Evolutionary conservation across 169 alveolate species (phyloP), one percentile per base, ranked within the genome.

Genomic region (Cyclospora cayetanensis): DNA sequence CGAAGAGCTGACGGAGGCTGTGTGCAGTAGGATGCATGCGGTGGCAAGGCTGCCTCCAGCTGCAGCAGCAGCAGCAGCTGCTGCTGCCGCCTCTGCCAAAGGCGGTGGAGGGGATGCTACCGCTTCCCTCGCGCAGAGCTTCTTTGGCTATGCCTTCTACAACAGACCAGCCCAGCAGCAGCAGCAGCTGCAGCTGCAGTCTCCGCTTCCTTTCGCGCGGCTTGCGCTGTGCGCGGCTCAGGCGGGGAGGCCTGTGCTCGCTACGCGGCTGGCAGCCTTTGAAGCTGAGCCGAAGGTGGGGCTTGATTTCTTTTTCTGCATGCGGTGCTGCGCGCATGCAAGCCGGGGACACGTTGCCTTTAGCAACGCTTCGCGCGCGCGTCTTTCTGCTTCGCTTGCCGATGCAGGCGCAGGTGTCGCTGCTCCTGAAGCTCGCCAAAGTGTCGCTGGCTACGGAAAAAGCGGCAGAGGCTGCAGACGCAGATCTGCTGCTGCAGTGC

Each of bases 401-500:
- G 18, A 7, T 22, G 5, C n/a, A 55, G 4, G 27, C 11, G 25
- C 39, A 1, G 37, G 15, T 37, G 43, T 60, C 1, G 29, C 50
- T 42, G 20, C 42, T 12, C 11, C 85, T 2, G 31, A 94, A 94
- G 92, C 93, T 94, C 43, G 95, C 97, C 22, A 84, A 94, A 29
- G 90, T 92, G 53, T 68, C 82, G 68, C 66, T 92, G 39, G 95
- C 96, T 3, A 92, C 92, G 39, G 95, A 89, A 60, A 93, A 94
- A 74, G 94, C 97, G 4, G 94, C 94, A 68, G 84, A 87, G 46
- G 46, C 93, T 7, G 93, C 91, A 35, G 95, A 94, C 79, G 87
- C 95, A 22, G 96, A 95, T 65, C 90, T 95, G n/a, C 96, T 95
- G 41, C 92, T 94, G 90, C 91, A 90, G 86, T 95, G 96, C 31